phyloP scores from a whole-genome alignment of 75 land plant genomes.

The Picea glauca region DNA sequence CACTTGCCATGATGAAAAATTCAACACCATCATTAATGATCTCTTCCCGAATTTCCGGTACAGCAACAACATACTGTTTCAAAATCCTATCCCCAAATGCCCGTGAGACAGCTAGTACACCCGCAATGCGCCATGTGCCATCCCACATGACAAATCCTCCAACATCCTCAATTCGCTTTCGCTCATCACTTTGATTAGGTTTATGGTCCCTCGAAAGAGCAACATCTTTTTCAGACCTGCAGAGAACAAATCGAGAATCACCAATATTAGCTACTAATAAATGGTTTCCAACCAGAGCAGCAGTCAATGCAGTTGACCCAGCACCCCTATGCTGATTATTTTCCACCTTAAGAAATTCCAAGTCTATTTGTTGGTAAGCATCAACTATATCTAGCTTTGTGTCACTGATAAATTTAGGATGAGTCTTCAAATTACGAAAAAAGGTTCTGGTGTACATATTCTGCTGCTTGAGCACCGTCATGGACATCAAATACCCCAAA shows the following conservation, averaged over 20 bases:
- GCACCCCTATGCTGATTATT: conserved; percentile 83
- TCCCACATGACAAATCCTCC: too few species aligned
- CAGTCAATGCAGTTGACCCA: conserved; percentile 97
- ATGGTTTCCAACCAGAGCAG: conserved; percentile 83
- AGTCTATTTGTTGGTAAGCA: conserved; percentile 82
- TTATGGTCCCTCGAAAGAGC: too few species aligned
- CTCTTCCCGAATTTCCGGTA: too few species aligned
- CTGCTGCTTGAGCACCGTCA: conserved; percentile 84
- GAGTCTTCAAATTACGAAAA: conserved; percentile 65
- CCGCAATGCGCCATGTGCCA: too few species aligned
- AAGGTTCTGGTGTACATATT: conserved; percentile 75
- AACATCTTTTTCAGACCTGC: conserved; percentile 62
- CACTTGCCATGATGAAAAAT: too few species aligned
- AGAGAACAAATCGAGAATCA: conserved; percentile 86
- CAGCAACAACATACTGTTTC: too few species aligned
- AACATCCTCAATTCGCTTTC: too few species aligned
- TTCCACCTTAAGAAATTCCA: conserved; percentile 78
- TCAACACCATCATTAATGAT: too few species aligned
- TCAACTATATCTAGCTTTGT: conserved; percentile 82
- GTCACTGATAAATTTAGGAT: conserved; percentile 76
- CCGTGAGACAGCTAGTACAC: too few species aligned
- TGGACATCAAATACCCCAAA: conserved; percentile 14
- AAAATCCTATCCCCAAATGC: too few species aligned
- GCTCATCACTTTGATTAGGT: too few species aligned
- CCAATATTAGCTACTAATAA: conserved; percentile 94